Conservation (phyloP, 225 moss, liverwort and hornwort species). For the Ulota crispa region DNA sequence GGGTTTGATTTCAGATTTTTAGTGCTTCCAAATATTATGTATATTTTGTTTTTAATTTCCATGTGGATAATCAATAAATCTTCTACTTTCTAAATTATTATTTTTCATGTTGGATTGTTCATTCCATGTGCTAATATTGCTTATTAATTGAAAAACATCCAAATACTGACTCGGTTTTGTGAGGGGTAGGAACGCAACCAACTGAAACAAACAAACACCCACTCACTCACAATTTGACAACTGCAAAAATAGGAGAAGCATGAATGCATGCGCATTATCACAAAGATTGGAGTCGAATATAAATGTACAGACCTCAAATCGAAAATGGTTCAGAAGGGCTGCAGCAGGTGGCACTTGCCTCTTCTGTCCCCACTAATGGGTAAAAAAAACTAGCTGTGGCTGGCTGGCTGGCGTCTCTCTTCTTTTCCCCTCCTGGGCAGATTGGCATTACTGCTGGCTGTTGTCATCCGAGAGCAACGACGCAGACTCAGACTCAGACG, state of each 20-base stretch:
- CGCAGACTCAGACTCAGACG: slow-evolving; percentile 10
- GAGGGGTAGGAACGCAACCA: neutral
- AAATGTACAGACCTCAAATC: slow-evolving; percentile 61
- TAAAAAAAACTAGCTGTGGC: too few species aligned
- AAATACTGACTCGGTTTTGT: too few species aligned
- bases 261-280: slow-evolving; percentile 46
- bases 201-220: neutral
- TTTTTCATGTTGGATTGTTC: too few species aligned
- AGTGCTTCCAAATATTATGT: too few species aligned
- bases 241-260: slow-evolving; percentile 21
- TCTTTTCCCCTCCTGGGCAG: slow-evolving; percentile 16
- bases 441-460: neutral
- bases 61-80: too few species aligned
- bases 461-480: slow-evolving; percentile 33
- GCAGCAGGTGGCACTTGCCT: slow-evolving; percentile 47
- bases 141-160: too few species aligned
- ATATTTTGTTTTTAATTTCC: too few species aligned
- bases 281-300: slow-evolving; percentile 57
- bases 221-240: neutral
- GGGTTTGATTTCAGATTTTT: too few species aligned
- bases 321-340: slow-evolving; percentile 53
- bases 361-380: slow-evolving; percentile 37
- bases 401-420: slow-evolving; percentile 3
- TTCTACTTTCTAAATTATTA: too few species aligned
- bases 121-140: too few species aligned